Percentiles rank a stretch among this genome's conserved stretches.
Evolutionary conservation across 768 basidiomycete genomes (phyloP).

Genomic region (Russula abietina): DNA sequence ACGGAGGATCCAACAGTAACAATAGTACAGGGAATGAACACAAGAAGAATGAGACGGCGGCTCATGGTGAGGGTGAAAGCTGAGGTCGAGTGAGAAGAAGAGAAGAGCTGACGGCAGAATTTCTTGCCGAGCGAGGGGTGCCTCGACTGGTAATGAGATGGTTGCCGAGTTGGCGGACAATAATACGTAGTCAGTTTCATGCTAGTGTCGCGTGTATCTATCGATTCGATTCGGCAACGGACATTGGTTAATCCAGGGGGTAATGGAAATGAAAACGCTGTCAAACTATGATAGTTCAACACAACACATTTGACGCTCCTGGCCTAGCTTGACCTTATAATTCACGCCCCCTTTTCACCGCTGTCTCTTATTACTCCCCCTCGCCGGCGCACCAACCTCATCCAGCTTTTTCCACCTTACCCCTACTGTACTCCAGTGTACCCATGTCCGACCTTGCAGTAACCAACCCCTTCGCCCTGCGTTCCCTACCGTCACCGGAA

Average conservation of each 20-base stretch:
- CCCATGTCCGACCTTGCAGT: constrained; percentile 38
- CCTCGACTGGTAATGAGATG: too few relatives aligned
- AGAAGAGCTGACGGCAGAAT: too few relatives aligned
- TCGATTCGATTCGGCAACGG: neutral
- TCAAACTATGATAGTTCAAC: too few relatives aligned
- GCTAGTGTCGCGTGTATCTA: neutral
- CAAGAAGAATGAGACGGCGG: neutral
- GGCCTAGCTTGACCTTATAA: neutral
- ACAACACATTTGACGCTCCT: neutral
- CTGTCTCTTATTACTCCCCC: neutral
- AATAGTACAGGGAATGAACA: neutral
- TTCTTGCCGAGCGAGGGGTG: too few relatives aligned
- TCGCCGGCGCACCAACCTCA: neutral
- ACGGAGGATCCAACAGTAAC: constrained; percentile 4
- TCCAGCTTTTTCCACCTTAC: neutral
- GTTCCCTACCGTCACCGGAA: constrained; percentile 62
- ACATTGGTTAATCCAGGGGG: neutral
- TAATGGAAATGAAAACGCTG: too few relatives aligned
- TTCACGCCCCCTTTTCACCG: neutral
- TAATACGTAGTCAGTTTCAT: neutral
- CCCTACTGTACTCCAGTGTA: neutral
- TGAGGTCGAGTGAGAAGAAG: neutral
- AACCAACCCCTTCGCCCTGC: constrained; percentile 32
- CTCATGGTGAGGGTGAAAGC: neutral
- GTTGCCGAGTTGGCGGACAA: neutral